Evolutionary conservation across 1,284 basidiomycete species (phyloP).

Genomic region (Sanghuangporus weigelae): DNA sequence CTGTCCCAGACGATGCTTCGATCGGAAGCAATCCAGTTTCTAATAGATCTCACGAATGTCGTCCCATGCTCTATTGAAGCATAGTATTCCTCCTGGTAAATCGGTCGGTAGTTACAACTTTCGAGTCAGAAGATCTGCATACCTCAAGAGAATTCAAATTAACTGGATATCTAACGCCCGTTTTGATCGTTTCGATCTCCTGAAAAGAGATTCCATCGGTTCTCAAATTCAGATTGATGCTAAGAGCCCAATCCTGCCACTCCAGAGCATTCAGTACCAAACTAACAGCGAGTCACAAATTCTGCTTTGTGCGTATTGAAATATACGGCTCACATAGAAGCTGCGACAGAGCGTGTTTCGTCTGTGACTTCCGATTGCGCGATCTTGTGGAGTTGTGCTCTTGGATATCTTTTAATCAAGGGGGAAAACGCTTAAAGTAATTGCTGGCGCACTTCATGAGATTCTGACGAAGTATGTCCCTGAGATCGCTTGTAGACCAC

Average conservation of each 20-base stretch:
- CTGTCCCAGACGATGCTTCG: not conserved
- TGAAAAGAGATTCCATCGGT: not conserved
- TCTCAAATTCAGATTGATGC: not conserved
- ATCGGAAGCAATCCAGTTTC: not conserved
- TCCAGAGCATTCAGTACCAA: not conserved
- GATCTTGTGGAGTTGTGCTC: not conserved
- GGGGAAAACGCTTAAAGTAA: not conserved
- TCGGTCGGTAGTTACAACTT: not conserved
- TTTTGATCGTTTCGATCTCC: not conserved
- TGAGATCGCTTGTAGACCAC: not conserved
- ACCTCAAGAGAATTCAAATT: not conserved
- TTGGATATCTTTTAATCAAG: not conserved
- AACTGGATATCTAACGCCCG: not conserved
- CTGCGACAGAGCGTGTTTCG: not conserved
- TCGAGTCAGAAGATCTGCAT: not conserved
- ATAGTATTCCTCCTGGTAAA: not conserved
- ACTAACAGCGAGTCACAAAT: not conserved
- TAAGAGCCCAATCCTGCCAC: not conserved
- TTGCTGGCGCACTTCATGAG: not conserved
- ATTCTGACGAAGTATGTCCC: not conserved
- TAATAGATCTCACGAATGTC: not conserved
- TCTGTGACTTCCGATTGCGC: not conserved
- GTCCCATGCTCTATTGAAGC: not conserved
- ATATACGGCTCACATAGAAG: not conserved
- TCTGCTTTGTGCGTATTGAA: not conserved